These are phyloP conservation scores for Aureobasidium sp. DNA, from an alignment of 2,329 filamentous ascomycete genomes.

Conservation along the genomic window DNA sequence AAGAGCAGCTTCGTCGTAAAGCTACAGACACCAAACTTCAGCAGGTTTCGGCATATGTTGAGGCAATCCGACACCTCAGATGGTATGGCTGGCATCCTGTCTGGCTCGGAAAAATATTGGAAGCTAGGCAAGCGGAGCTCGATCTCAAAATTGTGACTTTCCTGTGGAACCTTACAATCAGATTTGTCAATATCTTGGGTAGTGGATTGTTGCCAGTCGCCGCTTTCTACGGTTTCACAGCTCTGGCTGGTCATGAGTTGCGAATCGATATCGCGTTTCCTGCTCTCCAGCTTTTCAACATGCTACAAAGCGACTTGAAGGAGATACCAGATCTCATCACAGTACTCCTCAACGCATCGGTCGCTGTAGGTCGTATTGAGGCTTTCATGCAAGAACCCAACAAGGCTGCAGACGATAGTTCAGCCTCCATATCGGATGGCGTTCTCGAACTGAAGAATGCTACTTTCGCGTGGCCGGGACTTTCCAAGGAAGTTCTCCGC, in stretches of 20 bases:
- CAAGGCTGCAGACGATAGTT: slow-evolving; percentile 40
- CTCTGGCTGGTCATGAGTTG: slow-evolving; percentile 57
- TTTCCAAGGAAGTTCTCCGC: slow-evolving; percentile 45
- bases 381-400: slow-evolving; percentile 81
- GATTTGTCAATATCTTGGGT: slow-evolving; percentile 61
- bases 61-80: slow-evolving; percentile 69
- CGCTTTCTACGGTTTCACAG: slow-evolving; percentile 74
- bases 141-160: slow-evolving; percentile 55
- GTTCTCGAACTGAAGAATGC: slow-evolving; percentile 50
- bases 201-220: slow-evolving; percentile 70
- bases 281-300: slow-evolving; percentile 68
- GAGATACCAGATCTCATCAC: slow-evolving; percentile 70
- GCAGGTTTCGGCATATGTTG: slow-evolving; percentile 76
- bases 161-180: slow-evolving; percentile 54
- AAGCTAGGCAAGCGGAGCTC: slow-evolving; percentile 59
- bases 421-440: slow-evolving; percentile 24
- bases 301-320: slow-evolving; percentile 65
- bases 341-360: slow-evolving; percentile 69
- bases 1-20: slow-evolving; percentile 61
- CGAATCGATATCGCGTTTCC: slow-evolving; percentile 80
- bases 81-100: slow-evolving; percentile 77
- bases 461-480: slow-evolving; percentile 73
- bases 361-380: slow-evolving; percentile 74
- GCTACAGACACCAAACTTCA: slow-evolving; percentile 74
- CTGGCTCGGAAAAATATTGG: slow-evolving; percentile 63